Evolutionary conservation across 371 early-diverging fungal species (phyloP).

Genomic region (Lichtheimia ramosa): DNA sequence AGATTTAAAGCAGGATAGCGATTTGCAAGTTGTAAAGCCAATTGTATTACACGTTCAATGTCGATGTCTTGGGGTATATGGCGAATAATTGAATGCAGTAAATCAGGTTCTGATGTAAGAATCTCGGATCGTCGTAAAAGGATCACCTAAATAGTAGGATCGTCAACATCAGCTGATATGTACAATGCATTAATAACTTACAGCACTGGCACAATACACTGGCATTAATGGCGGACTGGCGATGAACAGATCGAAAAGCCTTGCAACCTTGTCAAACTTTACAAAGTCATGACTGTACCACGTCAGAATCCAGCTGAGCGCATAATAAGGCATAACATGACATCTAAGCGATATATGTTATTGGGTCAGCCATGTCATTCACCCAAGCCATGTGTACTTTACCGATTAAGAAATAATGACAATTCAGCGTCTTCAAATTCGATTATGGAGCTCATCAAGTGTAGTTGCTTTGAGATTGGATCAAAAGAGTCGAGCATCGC

Average conservation of each 20-base stretch:
- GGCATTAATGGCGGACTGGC: constrained; percentile 75
- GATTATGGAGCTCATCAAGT: constrained; percentile 46
- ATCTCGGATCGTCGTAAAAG: constrained; percentile 53
- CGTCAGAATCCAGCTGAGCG: constrained; percentile 83
- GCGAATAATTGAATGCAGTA: constrained; percentile 58
- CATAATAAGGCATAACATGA: constrained; percentile 76
- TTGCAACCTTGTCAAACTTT: constrained; percentile 56
- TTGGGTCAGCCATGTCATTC: background rate
- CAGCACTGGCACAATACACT: constrained; percentile 71
- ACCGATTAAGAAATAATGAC: constrained; percentile 35
- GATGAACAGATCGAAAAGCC: constrained; percentile 80
- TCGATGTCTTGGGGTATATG: constrained; percentile 61
- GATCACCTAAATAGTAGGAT: constrained; percentile 37
- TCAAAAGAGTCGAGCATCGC: constrained; percentile 56
- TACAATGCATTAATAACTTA: constrained; percentile 19
- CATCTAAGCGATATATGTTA: constrained; percentile 14
- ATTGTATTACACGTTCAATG: constrained; percentile 49
- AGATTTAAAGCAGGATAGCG: constrained; percentile 46
- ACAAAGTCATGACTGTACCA: constrained; percentile 86
- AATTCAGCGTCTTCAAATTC: constrained; percentile 46
- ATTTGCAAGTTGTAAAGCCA: constrained; percentile 43
- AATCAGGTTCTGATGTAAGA: constrained; percentile 56
- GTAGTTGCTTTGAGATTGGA: constrained; percentile 45
- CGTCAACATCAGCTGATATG: background rate
- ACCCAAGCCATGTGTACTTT: background rate